Conservation (phyloP, 352 stramenopile species). For the Plasmopara muralis region DNA sequence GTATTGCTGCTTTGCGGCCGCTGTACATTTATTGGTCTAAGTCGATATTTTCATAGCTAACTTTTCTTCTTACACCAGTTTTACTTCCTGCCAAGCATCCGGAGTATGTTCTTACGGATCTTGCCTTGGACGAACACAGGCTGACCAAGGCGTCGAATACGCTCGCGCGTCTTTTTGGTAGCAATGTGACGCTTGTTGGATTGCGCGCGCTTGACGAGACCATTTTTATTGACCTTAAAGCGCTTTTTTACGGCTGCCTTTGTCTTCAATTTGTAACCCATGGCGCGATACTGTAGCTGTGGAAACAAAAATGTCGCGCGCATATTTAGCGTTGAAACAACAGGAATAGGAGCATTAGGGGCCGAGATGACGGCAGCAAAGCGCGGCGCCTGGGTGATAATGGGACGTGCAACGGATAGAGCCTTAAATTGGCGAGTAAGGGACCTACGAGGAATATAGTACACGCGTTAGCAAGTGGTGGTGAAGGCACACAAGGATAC, state of each 20-base stretch:
- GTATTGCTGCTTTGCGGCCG: too few relatives aligned
- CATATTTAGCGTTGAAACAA: constrained; percentile 18
- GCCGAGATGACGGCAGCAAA: constrained; percentile 16
- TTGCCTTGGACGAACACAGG: constrained; percentile 59
- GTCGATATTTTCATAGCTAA: too few relatives aligned
- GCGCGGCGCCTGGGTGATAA: constrained; percentile 17
- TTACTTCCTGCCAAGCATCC: constrained; percentile 51
- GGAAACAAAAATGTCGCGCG: constrained; percentile 25
- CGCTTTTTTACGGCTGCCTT: constrained; percentile 81
- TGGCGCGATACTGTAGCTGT: constrained; percentile 50
- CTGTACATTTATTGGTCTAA: too few relatives aligned
- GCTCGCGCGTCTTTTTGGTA: constrained; percentile 79
- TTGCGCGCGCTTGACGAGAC: constrained; percentile 69
- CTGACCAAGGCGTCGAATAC: constrained; percentile 69
- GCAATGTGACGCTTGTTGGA: constrained; percentile 81
- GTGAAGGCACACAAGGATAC: neutral
- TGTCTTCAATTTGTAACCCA: constrained; percentile 80
- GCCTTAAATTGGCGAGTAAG: constrained; percentile 48
- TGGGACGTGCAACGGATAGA: constrained; percentile 26
- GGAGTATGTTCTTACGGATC: constrained; percentile 80
- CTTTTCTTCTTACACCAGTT: neutral
- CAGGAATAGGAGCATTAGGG: constrained; percentile 1
- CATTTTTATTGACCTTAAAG: constrained; percentile 78
- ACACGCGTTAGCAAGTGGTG: too few relatives aligned
- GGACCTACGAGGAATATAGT: constrained; percentile 27